Conservation (phyloP, 495 filamentous ascomycete genomes). For the Recurvomyces mirabilis region DNA sequence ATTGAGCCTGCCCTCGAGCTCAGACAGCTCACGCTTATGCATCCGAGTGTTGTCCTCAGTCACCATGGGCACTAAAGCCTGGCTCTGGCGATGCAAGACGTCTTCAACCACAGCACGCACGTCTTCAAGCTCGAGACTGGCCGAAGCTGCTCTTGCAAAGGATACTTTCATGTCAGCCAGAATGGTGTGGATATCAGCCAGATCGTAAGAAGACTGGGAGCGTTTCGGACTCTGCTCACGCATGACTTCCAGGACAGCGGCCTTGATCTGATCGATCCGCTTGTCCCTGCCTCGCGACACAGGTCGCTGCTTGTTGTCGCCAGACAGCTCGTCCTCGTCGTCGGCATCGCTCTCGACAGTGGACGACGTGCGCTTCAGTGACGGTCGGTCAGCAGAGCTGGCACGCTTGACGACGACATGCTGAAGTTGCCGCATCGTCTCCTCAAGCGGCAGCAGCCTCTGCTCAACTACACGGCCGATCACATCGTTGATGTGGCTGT, state of each 20-base stretch:
- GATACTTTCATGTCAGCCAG: conserved; percentile 48
- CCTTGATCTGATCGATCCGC: conserved; percentile 44
- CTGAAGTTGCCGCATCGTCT: conserved; percentile 63
- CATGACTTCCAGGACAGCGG: conserved; percentile 60
- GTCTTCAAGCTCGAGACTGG: conserved; percentile 37
- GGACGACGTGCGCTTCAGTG: conserved; percentile 22
- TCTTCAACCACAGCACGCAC: conserved; percentile 49
- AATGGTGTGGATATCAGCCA: conserved; percentile 42
- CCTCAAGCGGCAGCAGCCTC: conserved; percentile 66
- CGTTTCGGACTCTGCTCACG: conserved; percentile 18
- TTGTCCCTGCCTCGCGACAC: conserved; percentile 47
- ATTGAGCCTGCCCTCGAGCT: conserved; percentile 28
- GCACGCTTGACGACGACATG: conserved; percentile 41
- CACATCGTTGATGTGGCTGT: conserved; percentile 73
- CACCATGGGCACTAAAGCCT: conserved; percentile 22
- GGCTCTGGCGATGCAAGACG: conserved; percentile 27
- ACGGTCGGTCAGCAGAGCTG: conserved; percentile 3
- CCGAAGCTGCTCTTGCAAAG: conserved; percentile 28
- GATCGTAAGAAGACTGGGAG: conserved; percentile 12
- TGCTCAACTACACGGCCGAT: conserved; percentile 68
- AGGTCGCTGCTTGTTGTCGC: conserved; percentile 42
- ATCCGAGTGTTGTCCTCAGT: conserved; percentile 26
- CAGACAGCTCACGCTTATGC: conserved; percentile 38
- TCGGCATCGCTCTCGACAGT: conserved; percentile 75
- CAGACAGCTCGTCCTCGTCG: conserved; percentile 66